Evolutionary conservation across 441 rosid species (phyloP).

Genomic region (Adansonia madagascariensis): DNA sequence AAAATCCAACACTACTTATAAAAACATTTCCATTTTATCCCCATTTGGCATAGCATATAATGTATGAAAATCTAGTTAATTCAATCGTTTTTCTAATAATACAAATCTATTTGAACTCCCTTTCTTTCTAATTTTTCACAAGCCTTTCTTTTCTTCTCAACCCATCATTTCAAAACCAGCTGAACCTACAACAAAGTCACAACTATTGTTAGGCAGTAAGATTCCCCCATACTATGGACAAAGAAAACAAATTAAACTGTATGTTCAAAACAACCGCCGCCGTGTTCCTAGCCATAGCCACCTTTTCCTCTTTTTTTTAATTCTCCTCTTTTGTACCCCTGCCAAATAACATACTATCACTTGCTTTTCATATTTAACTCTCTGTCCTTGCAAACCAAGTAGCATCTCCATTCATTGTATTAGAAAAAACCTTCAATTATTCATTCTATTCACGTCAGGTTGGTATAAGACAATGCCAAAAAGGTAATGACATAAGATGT

Average conservation of each 20-base stretch:
- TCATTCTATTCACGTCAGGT: neutral
- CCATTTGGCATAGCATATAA: neutral
- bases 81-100: conserved; percentile 7
- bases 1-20: neutral
- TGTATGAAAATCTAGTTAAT: neutral
- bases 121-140: neutral
- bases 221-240: conserved; percentile 5
- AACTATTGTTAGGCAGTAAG: neutral
- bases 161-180: neutral
- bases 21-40: neutral
- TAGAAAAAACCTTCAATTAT: neutral
- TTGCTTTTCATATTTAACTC: conserved; percentile 56
- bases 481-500: neutral
- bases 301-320: conserved; percentile 35
- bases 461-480: conserved; percentile 15
- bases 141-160: neutral
- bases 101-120: neutral
- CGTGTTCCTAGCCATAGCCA: conserved; percentile 42
- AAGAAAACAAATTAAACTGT: neutral
- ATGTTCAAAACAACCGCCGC: conserved; percentile 31
- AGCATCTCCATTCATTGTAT: neutral
- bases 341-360: conserved; percentile 61
- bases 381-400: conserved; percentile 34
- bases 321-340: conserved; percentile 34
- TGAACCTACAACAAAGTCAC: neutral